Conservation (phyloP, 257 asterid species). For the Linaria vulgaris region DNA sequence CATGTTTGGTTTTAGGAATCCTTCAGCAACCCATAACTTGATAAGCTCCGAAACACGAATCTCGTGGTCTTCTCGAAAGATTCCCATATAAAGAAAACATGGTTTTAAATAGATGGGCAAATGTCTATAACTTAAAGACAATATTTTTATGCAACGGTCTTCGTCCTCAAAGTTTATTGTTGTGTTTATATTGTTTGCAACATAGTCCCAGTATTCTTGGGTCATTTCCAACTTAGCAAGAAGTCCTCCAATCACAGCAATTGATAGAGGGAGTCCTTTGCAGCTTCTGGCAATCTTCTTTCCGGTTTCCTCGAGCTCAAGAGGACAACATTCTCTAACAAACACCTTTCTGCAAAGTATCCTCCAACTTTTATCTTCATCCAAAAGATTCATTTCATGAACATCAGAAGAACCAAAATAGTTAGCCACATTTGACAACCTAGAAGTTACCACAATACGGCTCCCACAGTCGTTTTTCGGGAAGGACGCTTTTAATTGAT, state of each 20-base stretch:
- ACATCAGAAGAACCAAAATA: slow-evolving; percentile 5
- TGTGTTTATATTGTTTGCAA: neutral
- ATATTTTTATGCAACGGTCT: neutral
- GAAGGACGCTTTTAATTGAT: neutral
- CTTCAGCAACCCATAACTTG: slow-evolving; percentile 2
- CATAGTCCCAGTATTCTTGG: neutral
- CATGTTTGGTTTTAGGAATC: neutral
- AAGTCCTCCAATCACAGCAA: slow-evolving; percentile 7
- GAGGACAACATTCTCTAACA: neutral
- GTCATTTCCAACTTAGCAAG: neutral
- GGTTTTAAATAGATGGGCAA: slow-evolving; percentile 4
- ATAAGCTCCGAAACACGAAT: neutral
- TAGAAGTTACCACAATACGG: slow-evolving; percentile 1
- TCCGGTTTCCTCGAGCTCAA: neutral
- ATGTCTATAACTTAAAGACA: slow-evolving; percentile 3
- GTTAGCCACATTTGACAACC: neutral
- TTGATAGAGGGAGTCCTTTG: slow-evolving; percentile 13
- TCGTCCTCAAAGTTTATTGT: neutral
- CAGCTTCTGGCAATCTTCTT: slow-evolving; percentile 2
- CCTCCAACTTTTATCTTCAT: slow-evolving; percentile 5
- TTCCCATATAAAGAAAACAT: slow-evolving; percentile 2
- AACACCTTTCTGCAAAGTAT: slow-evolving; percentile 6
- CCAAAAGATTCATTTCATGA: neutral
- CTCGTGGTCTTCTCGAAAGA: slow-evolving; percentile 1
- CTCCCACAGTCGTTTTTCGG: neutral